A percentile compares a stretch with the other conserved stretches of the same genome.
These are phyloP conservation scores for Rhizophagus sp. DNA, from an alignment of 192 early-diverging fungal genomes.

Conservation along the genomic window DNA sequence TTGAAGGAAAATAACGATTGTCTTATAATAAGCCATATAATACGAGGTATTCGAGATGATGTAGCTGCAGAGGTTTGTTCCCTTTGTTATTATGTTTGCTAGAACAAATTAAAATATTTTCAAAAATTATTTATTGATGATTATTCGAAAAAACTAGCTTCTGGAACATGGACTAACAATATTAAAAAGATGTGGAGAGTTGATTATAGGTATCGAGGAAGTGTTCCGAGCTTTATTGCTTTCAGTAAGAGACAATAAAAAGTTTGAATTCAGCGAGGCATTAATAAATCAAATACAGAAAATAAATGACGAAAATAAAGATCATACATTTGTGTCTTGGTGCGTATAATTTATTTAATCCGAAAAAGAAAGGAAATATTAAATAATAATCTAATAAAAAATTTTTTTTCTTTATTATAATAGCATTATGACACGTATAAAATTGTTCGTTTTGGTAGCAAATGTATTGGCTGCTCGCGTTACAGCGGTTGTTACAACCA, in stretches of 20 bases:
- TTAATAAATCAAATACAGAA: conserved; percentile 12
- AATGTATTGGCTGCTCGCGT: neutral
- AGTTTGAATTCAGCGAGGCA: conserved; percentile 15
- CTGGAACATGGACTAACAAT: conserved; percentile 1
- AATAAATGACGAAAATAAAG: conserved; percentile 4
- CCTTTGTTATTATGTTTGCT: neutral
- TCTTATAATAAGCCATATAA: neutral
- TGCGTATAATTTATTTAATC: neutral
- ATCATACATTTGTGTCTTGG: neutral
- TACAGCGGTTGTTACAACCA: neutral
- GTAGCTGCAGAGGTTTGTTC: conserved; percentile 14
- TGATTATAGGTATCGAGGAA: conserved; percentile 22
- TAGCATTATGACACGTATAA: conserved; percentile 21
- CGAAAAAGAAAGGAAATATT: neutral
- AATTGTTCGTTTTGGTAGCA: conserved; percentile 6
- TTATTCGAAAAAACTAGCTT: neutral
- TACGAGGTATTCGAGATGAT: conserved; percentile 21
- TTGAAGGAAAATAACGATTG: conserved; percentile 1
- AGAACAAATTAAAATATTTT: neutral
- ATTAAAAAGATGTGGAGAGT: neutral
- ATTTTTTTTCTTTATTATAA: neutral
- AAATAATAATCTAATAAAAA: too few species aligned
- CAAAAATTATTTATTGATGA: neutral
- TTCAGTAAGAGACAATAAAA: conserved; percentile 10
- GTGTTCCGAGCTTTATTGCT: conserved; percentile 16